phyloP scores from a whole-genome alignment of 1,139 yeast genomes.

The Hyphopichia wangnamkhiaoensis region DNA sequence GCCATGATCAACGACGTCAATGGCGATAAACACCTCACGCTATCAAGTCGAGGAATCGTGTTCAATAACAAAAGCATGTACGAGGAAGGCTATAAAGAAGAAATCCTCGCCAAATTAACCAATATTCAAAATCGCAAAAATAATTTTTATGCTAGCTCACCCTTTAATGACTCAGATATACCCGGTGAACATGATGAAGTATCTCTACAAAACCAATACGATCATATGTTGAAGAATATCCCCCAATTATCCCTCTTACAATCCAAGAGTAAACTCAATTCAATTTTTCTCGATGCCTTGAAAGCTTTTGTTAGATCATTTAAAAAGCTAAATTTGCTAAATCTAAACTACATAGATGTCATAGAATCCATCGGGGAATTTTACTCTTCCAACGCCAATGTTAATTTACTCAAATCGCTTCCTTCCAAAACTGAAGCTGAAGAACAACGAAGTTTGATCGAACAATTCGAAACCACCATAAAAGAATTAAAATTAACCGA shows the following conservation, averaged over 20 bases:
- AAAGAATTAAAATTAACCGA: constrained; percentile 19
- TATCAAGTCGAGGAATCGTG: constrained; percentile 34
- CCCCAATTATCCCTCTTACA: constrained; percentile 36
- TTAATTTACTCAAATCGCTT: constrained; percentile 19
- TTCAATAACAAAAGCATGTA: constrained; percentile 28
- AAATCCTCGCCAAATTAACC: constrained; percentile 22
- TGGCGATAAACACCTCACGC: constrained; percentile 28
- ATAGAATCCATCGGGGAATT: constrained; percentile 31
- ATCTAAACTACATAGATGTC: constrained; percentile 27
- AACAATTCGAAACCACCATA: constrained; percentile 30
- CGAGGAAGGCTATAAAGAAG: constrained; percentile 35
- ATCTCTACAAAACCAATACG: constrained; percentile 28
- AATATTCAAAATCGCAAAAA: constrained; percentile 20
- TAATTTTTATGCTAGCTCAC: constrained; percentile 27
- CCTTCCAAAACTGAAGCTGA: constrained; percentile 36
- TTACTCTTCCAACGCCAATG: constrained; percentile 14
- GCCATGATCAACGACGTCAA: constrained; percentile 41
- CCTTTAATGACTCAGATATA: constrained; percentile 24
- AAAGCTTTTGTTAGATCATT: constrained; percentile 33
- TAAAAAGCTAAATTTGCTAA: constrained; percentile 30
- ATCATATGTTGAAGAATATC: constrained; percentile 24
- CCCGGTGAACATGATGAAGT: constrained; percentile 16
- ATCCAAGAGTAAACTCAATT: constrained; percentile 32
- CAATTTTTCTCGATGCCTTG: constrained; percentile 36
- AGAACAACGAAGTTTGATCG: constrained; percentile 28